Evolutionary conservation across 2,329 filamentous ascomycete genomes (phyloP).

Genomic region (Claviceps fusiformis): DNA sequence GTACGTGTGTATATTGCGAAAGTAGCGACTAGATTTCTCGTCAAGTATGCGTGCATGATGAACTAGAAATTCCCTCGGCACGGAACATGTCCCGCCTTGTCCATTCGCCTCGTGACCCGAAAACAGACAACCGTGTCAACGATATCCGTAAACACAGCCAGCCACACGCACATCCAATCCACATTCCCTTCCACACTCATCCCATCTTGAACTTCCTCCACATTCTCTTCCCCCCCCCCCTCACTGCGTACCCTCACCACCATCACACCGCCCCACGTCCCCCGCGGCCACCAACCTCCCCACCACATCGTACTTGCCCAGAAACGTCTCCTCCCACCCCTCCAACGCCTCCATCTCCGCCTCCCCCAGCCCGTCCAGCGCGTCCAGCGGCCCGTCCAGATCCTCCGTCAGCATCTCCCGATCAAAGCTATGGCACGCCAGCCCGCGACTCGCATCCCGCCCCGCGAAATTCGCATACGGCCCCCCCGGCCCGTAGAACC

Average conservation of each 20-base stretch:
- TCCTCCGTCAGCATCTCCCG: slow-evolving; percentile 90
- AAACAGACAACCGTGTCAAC: background rate
- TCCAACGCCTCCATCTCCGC: slow-evolving; percentile 73
- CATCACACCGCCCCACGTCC: slow-evolving; percentile 15
- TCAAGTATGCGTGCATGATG: too few species aligned
- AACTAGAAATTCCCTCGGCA: background rate
- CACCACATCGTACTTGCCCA: slow-evolving; percentile 90
- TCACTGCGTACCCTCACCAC: background rate
- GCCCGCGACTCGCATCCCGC: slow-evolving; percentile 72
- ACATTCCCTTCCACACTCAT: background rate
- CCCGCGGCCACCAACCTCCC: slow-evolving; percentile 58
- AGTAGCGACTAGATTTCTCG: background rate
- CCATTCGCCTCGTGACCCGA: too few species aligned
- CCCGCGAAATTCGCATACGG: slow-evolving; percentile 96
- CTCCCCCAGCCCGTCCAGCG: slow-evolving; percentile 52
- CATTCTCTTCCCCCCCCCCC: background rate
- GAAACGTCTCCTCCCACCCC: slow-evolving; percentile 89
- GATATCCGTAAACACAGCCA: too few species aligned
- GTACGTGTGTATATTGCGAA: background rate
- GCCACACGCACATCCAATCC: too few species aligned
- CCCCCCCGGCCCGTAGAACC: slow-evolving; percentile 93
- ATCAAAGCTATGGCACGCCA: slow-evolving; percentile 88
- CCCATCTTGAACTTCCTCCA: background rate
- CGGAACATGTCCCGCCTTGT: too few species aligned
- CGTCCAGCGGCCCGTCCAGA: slow-evolving; percentile 69